Conservation (phyloP, 805 yeast genomes). For the Cyberlindnera nakhonratchasimensis region DNA sequence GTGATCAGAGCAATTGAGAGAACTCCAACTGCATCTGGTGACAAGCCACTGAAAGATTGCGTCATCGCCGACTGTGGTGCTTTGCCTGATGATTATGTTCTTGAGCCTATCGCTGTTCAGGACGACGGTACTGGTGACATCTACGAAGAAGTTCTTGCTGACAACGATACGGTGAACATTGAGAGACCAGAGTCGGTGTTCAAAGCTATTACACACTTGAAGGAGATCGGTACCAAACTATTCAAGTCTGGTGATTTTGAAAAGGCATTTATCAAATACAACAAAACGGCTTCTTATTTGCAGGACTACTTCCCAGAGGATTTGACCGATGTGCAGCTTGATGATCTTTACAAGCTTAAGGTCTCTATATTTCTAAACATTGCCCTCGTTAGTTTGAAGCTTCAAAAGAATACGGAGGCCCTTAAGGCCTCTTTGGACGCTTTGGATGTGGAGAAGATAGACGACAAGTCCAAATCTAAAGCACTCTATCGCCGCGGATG, state of each 20-base stretch:
- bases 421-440: constrained; percentile 64
- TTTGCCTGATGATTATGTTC: constrained; percentile 54
- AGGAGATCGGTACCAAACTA: constrained; percentile 72
- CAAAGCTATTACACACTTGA: constrained; percentile 59
- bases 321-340: constrained; percentile 50
- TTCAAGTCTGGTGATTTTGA: constrained; percentile 61
- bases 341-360: constrained; percentile 49
- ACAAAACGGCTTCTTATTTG: constrained; percentile 66
- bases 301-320: constrained; percentile 73
- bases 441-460: constrained; percentile 50
- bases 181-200: constrained; percentile 63
- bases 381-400: constrained; percentile 68
- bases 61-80: constrained; percentile 77
- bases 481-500: constrained; percentile 84
- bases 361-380: constrained; percentile 67
- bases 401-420: constrained; percentile 50
- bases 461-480: constrained; percentile 71
- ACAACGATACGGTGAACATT: constrained; percentile 63
- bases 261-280: constrained; percentile 63
- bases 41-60: constrained; percentile 70
- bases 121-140: constrained; percentile 85
- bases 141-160: constrained; percentile 72
- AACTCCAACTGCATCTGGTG: constrained; percentile 58
- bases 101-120: constrained; percentile 40
- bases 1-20: constrained; percentile 76